phyloP scores from a whole-genome alignment of 2,329 filamentous ascomycete species.

The Alternaria arbusti region DNA sequence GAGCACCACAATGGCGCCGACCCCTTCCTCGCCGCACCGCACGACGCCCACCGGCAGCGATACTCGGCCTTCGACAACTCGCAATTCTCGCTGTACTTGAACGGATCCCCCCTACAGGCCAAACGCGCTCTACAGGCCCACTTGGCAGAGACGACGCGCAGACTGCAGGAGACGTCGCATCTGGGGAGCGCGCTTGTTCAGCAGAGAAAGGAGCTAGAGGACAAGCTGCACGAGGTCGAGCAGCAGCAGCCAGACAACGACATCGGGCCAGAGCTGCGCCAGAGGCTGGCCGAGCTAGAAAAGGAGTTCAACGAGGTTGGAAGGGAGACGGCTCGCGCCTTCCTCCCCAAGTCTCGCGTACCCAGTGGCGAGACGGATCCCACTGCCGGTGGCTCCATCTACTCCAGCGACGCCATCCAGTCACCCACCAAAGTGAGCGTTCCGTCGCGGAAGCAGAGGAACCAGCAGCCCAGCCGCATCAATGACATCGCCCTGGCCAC shows the following conservation, averaged over 20 bases:
- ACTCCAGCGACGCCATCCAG: conserved; percentile 81
- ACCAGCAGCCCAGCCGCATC: conserved; percentile 84
- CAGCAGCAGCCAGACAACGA: conserved; percentile 73
- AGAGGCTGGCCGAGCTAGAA: conserved; percentile 85
- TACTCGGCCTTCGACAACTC: conserved; percentile 85
- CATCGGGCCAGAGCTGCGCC: conserved; percentile 80
- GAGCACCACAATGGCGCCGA: conserved; percentile 49
- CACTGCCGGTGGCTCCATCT: conserved; percentile 53
- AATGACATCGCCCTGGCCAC: conserved; percentile 99
- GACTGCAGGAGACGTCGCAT: conserved; percentile 88
- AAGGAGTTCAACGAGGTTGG: conserved; percentile 95
- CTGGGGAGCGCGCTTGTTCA: conserved; percentile 86
- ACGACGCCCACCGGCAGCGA: conserved; percentile 62
- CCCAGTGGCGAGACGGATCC: conserved; percentile 61
- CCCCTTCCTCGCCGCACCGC: conserved; percentile 52
- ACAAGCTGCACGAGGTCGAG: conserved; percentile 84
- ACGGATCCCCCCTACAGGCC: conserved; percentile 81
- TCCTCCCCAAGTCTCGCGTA: conserved; percentile 80
- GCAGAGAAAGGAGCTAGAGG: conserved; percentile 82
- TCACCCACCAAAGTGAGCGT: conserved; percentile 90
- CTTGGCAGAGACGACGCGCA: conserved; percentile 87
- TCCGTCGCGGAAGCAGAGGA: conserved; percentile 85
- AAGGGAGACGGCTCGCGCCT: conserved; percentile 84
- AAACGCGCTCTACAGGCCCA: conserved; percentile 90
- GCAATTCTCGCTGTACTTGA: conserved; percentile 77